Evolutionary conservation across 2,329 filamentous ascomycete species (phyloP), one percentile per base, ranked within the genome.

Genomic region (Claviceps purpurea): DNA sequence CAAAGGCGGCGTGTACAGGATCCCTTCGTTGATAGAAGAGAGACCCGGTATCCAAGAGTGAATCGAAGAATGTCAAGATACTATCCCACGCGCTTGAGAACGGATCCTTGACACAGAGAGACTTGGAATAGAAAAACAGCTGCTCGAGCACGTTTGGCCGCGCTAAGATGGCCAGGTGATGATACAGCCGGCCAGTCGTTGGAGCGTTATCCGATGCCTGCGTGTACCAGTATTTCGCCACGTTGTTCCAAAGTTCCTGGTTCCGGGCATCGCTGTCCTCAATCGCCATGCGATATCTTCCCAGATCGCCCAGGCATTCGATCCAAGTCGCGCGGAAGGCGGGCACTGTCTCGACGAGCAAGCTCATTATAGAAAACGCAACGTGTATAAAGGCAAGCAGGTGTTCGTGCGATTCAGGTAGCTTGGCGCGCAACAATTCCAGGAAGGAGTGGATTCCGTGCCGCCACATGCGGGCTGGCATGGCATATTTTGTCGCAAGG

Each of bases 381-480:
- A 91, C 68, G 56, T 94, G 94, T 0, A 97, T 89, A 52, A 95
- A 97, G 0, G 83, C 82, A 0, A 95, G 70, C 89, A 97, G 96
- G 52, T 94, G 86, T 49, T 96, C 90, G 0, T 89, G 69, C 1
- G 86, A 89, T 0, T 74, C 75, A 0, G 90, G 91, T 0, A 95
- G 70, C 2, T 83, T 78, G 57, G 87, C 81, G 0, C 88, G 74
- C 0, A 95, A 66, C 0, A 94, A 65, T 57, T 95, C 88, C 0
- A 95, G 73, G 53, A 93, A 93, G 0, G 81, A 83, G 62, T 94
- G 89, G 3, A 97, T 96, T 0, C 87, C 91, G 59, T 95, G 87
- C 0, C 88, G 77, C 93, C 93, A 97, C 87, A 97, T 93, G 0
- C 91, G 74, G 0, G 87, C 89, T 0, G 91, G 90, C 88, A 97